Conservation (phyloP, 768 basidiomycete species). For the Rubroboletus pulcherrimus region DNA sequence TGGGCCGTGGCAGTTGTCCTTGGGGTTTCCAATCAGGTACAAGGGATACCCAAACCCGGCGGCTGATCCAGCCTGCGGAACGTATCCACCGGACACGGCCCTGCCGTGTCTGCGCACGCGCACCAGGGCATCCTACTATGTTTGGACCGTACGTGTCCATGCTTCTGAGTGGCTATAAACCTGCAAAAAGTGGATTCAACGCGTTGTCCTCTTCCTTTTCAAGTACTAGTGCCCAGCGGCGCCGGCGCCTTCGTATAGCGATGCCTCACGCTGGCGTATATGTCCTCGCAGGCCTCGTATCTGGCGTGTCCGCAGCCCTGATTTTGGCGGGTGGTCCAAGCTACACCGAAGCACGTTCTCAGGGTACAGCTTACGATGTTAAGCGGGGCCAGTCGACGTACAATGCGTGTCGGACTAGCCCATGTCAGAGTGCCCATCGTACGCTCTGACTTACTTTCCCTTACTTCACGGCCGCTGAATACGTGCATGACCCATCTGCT, state of each 20-base stretch:
- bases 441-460: conserved; percentile 19
- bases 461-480: background rate
- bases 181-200: background rate
- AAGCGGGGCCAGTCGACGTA: conserved; percentile 62
- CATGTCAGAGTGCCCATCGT: conserved; percentile 68
- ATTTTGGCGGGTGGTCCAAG: conserved; percentile 11
- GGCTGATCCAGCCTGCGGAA: conserved; percentile 3
- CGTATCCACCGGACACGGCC: conserved; percentile 10
- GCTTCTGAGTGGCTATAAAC: conserved; percentile 23
- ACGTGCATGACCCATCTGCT: background rate
- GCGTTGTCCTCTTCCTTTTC: conserved; percentile 9
- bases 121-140: conserved; percentile 19
- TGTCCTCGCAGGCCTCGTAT: conserved; percentile 21
- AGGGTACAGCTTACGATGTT: conserved; percentile 43
- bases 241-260: conserved; percentile 12
- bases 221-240: conserved; percentile 3
- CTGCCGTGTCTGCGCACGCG: conserved; percentile 18
- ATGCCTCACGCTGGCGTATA: conserved; percentile 20
- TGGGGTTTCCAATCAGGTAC: background rate
- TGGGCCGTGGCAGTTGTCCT: conserved; percentile 7
- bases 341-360: conserved; percentile 47
- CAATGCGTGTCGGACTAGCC: conserved; percentile 58
- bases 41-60: background rate
- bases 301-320: conserved; percentile 17
- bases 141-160: conserved; percentile 21